Base-by-base conservation (phyloP, 768 basidiomycete genomes). In the Lactarius hatsudake region DNA sequence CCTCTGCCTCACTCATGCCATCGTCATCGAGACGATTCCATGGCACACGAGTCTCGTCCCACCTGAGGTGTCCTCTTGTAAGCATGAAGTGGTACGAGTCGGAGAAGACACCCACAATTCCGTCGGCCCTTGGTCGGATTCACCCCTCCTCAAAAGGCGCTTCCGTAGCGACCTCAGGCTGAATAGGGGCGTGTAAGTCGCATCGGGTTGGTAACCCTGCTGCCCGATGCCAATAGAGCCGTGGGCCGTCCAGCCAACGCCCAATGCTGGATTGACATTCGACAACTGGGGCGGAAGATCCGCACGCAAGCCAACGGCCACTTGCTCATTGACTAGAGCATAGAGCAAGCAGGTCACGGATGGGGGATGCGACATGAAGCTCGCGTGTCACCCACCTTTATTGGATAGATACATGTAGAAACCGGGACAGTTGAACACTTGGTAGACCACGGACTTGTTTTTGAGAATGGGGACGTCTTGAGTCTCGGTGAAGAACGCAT, bases 341-440 rank as follows among this genome's bases (percentile, higher is more conserved):
- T 20, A 20, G 34, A n/a, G 28, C 28, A 6, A 18, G 4, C 1
- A 17, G 13, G 5, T 23, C 48, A 51, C 3, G 20, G 26, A 20
- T 53, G 20, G 38, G 45, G 18, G 26, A 57, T 17, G 34, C 18
- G 38, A n/a, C 17, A 3, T 32, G 20, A 28, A 54, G 48, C 48
- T 15, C 10, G 48, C 48, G 12, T 6, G 48, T 26, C 12, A 51
- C 62, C 3, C 26, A 59, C 66, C 26, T 45, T 63, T 59, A 34
- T 26, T 60, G 23, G 66, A 67, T 4, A 67, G 66, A n/a, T 67
- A 63, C 62, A 63, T 63, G 51, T 55, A 67, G 48, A 36, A 67
- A 2, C 66, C 62, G 12, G 66, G 58, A 17, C 62, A 63, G 5
- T 34, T 59, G 40, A 26, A 67, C 20, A 42, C 51, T n/a, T 67